Evolutionary conservation across 208 protist genomes (phyloP).

Genomic region (Trypanosoma boissoni): DNA sequence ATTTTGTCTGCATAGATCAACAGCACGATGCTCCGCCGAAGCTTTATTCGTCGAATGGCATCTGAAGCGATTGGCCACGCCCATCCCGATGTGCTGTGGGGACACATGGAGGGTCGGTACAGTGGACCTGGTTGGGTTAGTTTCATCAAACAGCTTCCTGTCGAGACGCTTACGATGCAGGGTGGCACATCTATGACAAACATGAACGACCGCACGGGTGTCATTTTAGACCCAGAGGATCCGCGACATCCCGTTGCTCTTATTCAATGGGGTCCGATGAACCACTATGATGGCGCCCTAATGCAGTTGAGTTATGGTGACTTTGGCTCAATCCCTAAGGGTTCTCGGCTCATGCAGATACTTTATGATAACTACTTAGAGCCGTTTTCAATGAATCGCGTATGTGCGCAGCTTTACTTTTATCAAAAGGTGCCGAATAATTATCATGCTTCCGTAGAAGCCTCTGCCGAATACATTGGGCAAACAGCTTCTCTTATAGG

Average conservation of each 20-base stretch:
- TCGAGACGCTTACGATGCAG: constrained; percentile 73
- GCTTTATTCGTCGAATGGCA: constrained; percentile 30
- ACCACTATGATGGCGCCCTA: constrained; percentile 60
- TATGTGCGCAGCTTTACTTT: constrained; percentile 81
- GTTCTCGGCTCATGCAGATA: constrained; percentile 80
- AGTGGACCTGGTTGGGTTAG: constrained; percentile 73
- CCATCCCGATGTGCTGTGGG: constrained; percentile 84
- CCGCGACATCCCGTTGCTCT: constrained; percentile 69
- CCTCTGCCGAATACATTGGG: constrained; percentile 78
- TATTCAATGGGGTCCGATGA: constrained; percentile 65
- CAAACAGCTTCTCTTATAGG: constrained; percentile 80
- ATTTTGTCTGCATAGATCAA: neutral
- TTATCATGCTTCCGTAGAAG: constrained; percentile 77
- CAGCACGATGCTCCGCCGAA: constrained; percentile 64
- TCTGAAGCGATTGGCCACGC: constrained; percentile 67
- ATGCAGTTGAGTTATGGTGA: constrained; percentile 64
- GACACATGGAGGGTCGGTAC: constrained; percentile 79
- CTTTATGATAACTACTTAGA: constrained; percentile 90
- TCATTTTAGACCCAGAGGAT: constrained; percentile 80
- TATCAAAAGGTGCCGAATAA: constrained; percentile 89
- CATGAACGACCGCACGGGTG: constrained; percentile 76
- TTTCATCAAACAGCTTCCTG: constrained; percentile 68
- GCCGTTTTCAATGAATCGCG: constrained; percentile 86
- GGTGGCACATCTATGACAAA: constrained; percentile 71
- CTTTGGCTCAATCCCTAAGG: constrained; percentile 51